Base-by-base conservation (phyloP, 2,329 filamentous ascomycete genomes). In the Colletotrichum aenigma region DNA sequence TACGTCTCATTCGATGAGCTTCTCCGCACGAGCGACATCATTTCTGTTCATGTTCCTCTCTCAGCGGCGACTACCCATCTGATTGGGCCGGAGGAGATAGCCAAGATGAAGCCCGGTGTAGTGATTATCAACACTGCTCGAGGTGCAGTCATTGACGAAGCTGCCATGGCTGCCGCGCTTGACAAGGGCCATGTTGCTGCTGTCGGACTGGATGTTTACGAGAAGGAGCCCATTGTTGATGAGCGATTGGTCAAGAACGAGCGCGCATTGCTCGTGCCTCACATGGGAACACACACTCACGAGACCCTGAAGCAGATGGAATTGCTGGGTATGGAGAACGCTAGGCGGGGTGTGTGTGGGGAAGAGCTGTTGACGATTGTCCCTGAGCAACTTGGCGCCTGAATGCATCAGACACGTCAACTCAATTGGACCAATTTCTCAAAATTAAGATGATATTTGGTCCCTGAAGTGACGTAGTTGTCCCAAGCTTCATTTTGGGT, bases 221-320 rank as follows among this genome's bases (percentile, higher is more conserved):
- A 92, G 79, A 78, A 83, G 66, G 90, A 92, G 81, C 93, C 93
- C 1, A 85, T 88, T 76, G 85, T 94, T 7, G 91, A 94, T 78
- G 89, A 90, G 3, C 89, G 89, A 1, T 83, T 94, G 18, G 71
- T 93, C 3, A 84, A 84, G 67, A 93, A 93, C 78, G 88, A 88
- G 6, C 87, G 90, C 77, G 91, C 92, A 1, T 85, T 93, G 71
- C 84, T 94, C 21, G 83, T 94, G 58, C 93, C 93, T 43, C 93
- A 94, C 79, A 89, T 94, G 85, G 93, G 93, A 0, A 94, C 92
- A 0, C 91, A 88, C 83, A 94, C 91, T 0, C 83, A 88, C 12
- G 93, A 94, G 86, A 87, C 83, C 32, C 30, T 71, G 9, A 28
- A 55, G 70, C 78, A 81, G 70, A 82, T 82, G 81, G 80, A 82